phyloP scores from a whole-genome alignment of 208 protist species.

The Borovskyia barvae region DNA sequence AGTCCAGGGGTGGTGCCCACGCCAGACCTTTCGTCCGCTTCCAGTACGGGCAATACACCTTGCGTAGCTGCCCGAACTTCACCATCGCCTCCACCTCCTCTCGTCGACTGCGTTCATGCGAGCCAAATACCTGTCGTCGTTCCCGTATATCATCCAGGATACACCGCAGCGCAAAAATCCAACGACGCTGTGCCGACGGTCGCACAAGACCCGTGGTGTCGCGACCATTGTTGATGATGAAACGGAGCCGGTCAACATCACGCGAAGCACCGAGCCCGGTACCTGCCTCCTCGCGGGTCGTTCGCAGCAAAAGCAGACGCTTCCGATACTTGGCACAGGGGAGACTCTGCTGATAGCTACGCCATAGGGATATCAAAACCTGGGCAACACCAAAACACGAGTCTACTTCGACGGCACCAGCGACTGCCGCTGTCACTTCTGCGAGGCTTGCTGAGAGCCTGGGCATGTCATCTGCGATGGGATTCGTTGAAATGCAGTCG shows the following conservation, averaged over 20 bases:
- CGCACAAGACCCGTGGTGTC: neutral
- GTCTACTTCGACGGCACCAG: slow-evolving; percentile 16
- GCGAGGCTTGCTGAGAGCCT: slow-evolving; percentile 11
- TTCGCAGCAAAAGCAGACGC: slow-evolving; percentile 47
- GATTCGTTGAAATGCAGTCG: neutral
- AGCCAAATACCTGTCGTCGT: slow-evolving; percentile 6
- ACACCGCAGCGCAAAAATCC: slow-evolving; percentile 39
- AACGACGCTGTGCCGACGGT: slow-evolving; percentile 25
- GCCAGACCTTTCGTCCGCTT: slow-evolving; percentile 42
- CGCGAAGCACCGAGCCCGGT: too few species aligned
- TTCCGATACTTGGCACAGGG: slow-evolving; percentile 51
- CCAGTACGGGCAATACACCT: slow-evolving; percentile 65
- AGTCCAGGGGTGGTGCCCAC: slow-evolving; percentile 67
- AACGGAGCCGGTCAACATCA: too few species aligned
- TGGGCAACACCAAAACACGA: slow-evolving; percentile 61
- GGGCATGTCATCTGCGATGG: slow-evolving; percentile 2
- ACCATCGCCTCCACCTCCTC: slow-evolving; percentile 44
- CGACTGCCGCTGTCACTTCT: slow-evolving; percentile 17
- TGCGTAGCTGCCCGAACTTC: slow-evolving; percentile 48
- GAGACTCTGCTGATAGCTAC: slow-evolving; percentile 49
- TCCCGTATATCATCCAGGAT: slow-evolving; percentile 27
- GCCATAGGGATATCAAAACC: slow-evolving; percentile 31
- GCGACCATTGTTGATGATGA: neutral
- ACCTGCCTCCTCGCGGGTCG: too few species aligned
- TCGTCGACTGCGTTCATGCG: slow-evolving; percentile 9